A percentile compares a stretch with the other conserved stretches of the same genome.
Evolutionary conservation across 2,329 filamentous ascomycete species (phyloP).

Genomic region (Hymenoscyphus infarciens): DNA sequence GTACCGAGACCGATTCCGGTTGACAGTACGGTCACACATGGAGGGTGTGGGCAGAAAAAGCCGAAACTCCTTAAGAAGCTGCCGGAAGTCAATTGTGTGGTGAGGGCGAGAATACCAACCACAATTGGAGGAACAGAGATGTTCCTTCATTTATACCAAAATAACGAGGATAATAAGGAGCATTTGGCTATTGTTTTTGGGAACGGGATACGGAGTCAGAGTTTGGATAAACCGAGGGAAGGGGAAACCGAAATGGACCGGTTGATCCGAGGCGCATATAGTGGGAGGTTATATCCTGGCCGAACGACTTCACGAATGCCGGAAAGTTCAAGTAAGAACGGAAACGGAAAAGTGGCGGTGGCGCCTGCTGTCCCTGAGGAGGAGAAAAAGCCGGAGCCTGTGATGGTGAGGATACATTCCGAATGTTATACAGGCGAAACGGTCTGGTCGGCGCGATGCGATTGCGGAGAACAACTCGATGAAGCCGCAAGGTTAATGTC

Average conservation of each 20-base stretch:
- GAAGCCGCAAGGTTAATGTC: constrained; percentile 94
- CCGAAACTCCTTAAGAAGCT: constrained; percentile 72
- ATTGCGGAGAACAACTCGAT: constrained; percentile 96
- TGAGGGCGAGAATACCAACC: constrained; percentile 91
- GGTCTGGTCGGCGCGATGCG: constrained; percentile 94
- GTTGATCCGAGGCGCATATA: constrained; percentile 93
- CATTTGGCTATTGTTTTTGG: constrained; percentile 97
- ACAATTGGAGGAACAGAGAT: constrained; percentile 70
- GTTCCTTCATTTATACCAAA: constrained; percentile 93
- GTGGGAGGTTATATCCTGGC: constrained; percentile 81
- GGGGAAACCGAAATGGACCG: constrained; percentile 85
- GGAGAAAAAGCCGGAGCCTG: constrained; percentile 46
- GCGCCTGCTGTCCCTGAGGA: constrained; percentile 12
- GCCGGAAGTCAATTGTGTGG: constrained; percentile 86
- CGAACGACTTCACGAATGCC: constrained; percentile 52
- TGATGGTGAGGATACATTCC: constrained; percentile 90
- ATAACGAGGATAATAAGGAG: constrained; percentile 90
- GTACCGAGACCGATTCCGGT: constrained; percentile 43
- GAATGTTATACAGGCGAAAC: constrained; percentile 99
- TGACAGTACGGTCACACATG: constrained; percentile 51
- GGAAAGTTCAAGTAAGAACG: constrained; percentile 7
- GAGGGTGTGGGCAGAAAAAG: constrained; percentile 59
- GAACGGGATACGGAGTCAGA: constrained; percentile 70
- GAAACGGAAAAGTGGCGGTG: background rate
- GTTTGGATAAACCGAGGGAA: constrained; percentile 65